A percentile compares a stretch with the other conserved stretches of the same genome.
These are phyloP conservation scores for Rosa hybrid DNA, from an alignment of 331 rosid genomes.

Conservation along the genomic window DNA sequence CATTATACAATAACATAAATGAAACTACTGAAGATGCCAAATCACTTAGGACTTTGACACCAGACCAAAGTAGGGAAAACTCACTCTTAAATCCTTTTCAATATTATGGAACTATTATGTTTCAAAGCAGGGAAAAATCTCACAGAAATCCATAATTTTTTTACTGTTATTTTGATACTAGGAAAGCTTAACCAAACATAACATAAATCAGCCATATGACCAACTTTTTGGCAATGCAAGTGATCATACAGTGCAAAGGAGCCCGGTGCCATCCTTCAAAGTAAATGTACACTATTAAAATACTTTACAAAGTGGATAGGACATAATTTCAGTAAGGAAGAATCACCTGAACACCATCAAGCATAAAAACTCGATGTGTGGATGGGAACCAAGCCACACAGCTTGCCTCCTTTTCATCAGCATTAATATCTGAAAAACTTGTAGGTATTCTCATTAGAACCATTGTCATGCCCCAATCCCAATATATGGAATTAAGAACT, in stretches of 20 bases:
- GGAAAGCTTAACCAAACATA: conserved; percentile 5
- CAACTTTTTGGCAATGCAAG: background rate
- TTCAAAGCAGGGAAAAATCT: too few relatives aligned
- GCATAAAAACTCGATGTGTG: conserved; percentile 71
- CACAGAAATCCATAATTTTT: too few relatives aligned
- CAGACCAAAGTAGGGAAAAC: too few relatives aligned
- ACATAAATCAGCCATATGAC: background rate
- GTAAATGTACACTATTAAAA: background rate
- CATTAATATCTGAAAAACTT: conserved; percentile 46
- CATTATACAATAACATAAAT: too few relatives aligned
- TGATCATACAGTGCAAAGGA: background rate
- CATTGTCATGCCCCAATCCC: conserved; percentile 26
- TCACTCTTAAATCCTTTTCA: too few relatives aligned
- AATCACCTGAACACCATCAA: conserved; percentile 83
- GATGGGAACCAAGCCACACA: conserved; percentile 52
- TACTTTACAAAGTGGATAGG: background rate
- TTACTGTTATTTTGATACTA: background rate
- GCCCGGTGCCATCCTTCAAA: background rate
- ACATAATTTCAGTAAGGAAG: background rate
- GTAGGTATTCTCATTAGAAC: conserved; percentile 70
- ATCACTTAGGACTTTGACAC: too few relatives aligned
- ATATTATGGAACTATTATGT: too few relatives aligned
- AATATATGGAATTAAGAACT: too few relatives aligned
- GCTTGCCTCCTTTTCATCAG: conserved; percentile 32
- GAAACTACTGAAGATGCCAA: too few relatives aligned